Conservation (phyloP, 2,329 filamentous ascomycete species). For the Pezicula radicicola region DNA sequence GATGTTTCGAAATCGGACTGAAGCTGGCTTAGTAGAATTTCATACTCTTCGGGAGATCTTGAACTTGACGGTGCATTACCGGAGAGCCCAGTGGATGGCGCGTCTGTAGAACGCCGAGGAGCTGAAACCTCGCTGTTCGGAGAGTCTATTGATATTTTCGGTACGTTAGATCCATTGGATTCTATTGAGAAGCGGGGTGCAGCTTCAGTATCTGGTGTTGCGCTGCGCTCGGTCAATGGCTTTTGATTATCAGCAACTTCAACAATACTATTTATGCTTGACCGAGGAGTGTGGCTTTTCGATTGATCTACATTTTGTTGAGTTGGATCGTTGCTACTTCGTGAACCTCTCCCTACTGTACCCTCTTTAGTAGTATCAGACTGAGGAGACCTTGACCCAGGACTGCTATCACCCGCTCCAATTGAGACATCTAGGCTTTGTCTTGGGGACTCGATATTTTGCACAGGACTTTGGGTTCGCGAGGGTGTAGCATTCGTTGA, state of each 20-base stretch:
- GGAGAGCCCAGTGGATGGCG: conserved; percentile 11
- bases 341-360: no score
- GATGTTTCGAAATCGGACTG: conserved; percentile 25
- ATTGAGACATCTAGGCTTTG: conserved; percentile 39
- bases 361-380: no score
- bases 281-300: no score
- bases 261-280: no score
- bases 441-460: conserved; percentile 38
- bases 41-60: conserved; percentile 32
- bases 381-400: not conserved
- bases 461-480: conserved; percentile 49
- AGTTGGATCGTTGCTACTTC: no score
- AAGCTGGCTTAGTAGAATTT: conserved; percentile 34
- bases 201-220: conserved; percentile 14
- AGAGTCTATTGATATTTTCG: conserved; percentile 20
- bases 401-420: conserved; percentile 9
- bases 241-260: not conserved
- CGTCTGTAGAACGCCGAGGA: conserved; percentile 27
- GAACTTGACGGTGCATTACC: not conserved
- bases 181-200: conserved; percentile 23
- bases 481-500: conserved; percentile 45
- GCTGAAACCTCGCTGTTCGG: conserved; percentile 13
- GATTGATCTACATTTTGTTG: not conserved
- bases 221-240: conserved; percentile 6
- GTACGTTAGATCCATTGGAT: conserved; percentile 21